Evolutionary conservation across 345 rosid species (phyloP).

Genomic region (Sapria himalayana): DNA sequence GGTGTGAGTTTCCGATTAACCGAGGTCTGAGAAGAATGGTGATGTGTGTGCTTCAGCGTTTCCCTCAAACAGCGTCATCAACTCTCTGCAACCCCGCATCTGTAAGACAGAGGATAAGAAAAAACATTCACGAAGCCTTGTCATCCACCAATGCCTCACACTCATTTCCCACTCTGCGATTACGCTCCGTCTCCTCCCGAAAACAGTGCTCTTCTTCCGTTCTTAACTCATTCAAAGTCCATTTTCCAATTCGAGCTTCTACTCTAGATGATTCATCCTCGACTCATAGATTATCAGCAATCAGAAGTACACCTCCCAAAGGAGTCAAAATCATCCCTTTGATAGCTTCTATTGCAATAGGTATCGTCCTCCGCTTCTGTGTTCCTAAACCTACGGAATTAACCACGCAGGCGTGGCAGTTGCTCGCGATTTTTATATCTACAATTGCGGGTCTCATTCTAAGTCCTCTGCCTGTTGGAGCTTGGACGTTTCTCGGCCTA

Average conservation of each 20-base stretch:
- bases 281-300: too few relatives aligned
- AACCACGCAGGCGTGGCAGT: constrained; percentile 70
- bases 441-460: constrained; percentile 80
- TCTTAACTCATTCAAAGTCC: constrained; percentile 7
- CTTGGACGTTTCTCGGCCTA: constrained; percentile 85
- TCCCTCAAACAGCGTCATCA: too few relatives aligned
- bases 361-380: constrained; percentile 42
- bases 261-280: too few relatives aligned
- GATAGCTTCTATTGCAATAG: constrained; percentile 42
- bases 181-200: constrained; percentile 3
- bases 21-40: too few relatives aligned
- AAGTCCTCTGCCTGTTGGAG: constrained; percentile 81
- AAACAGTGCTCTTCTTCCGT: constrained; percentile 14
- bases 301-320: too few relatives aligned
- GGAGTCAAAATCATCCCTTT: constrained; percentile 67
- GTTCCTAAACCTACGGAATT: constrained; percentile 46
- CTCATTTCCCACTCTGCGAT: constrained; percentile 9
- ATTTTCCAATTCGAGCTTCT: constrained; percentile 14
- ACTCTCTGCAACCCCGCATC: too few relatives aligned
- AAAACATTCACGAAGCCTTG: constrained; percentile 21
- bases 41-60: too few relatives aligned
- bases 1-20: too few relatives aligned
- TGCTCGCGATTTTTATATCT: constrained; percentile 64
- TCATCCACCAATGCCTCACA: constrained; percentile 11
- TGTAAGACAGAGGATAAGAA: too few relatives aligned